Evolutionary conservation across 2,329 filamentous ascomycete genomes (phyloP).

Genomic region (Dryadomyces sulphureus): DNA sequence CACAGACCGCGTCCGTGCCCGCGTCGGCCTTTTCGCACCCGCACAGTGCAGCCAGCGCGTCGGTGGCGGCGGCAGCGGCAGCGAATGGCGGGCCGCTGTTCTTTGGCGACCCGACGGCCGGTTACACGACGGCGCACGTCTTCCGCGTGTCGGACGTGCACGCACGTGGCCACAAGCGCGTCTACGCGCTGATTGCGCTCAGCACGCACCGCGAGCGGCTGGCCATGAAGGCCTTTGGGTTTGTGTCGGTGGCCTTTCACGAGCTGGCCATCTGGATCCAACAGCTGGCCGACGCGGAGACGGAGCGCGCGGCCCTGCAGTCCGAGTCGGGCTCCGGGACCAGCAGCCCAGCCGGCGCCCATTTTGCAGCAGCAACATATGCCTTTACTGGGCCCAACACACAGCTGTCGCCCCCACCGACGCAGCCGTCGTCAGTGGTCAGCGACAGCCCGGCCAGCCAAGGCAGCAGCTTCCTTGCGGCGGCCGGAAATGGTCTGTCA

Average conservation of each 20-base stretch:
- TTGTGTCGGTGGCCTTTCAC: slow-evolving; percentile 46
- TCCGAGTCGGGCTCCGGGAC: slow-evolving; percentile 26
- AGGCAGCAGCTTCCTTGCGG: slow-evolving; percentile 41
- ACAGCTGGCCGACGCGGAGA: slow-evolving; percentile 46
- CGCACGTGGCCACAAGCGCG: slow-evolving; percentile 52
- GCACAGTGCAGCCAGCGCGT: slow-evolving; percentile 34
- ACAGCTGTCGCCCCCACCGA: slow-evolving; percentile 10
- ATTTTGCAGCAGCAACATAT: slow-evolving; percentile 15
- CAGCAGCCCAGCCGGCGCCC: slow-evolving; percentile 16
- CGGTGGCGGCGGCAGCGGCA: slow-evolving; percentile 26
- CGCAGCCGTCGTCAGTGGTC: slow-evolving; percentile 14
- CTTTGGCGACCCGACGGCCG: slow-evolving; percentile 49
- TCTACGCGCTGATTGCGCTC: slow-evolving; percentile 52
- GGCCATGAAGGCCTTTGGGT: slow-evolving; percentile 51
- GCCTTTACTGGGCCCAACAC: slow-evolving; percentile 15
- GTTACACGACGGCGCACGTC: slow-evolving; percentile 56
- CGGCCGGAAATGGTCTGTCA: slow-evolving; percentile 37
- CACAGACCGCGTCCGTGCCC: slow-evolving; percentile 9
- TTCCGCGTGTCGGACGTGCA: slow-evolving; percentile 55
- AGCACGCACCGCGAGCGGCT: slow-evolving; percentile 50
- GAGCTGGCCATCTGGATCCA: slow-evolving; percentile 53
- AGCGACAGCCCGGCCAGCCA: slow-evolving; percentile 19
- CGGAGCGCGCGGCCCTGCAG: slow-evolving; percentile 29
- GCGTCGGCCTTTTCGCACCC: slow-evolving; percentile 27
- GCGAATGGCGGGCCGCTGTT: slow-evolving; percentile 52